Base-by-base conservation (phyloP, 176 grass and related monocot genomes). In the Pharus latifolius region DNA sequence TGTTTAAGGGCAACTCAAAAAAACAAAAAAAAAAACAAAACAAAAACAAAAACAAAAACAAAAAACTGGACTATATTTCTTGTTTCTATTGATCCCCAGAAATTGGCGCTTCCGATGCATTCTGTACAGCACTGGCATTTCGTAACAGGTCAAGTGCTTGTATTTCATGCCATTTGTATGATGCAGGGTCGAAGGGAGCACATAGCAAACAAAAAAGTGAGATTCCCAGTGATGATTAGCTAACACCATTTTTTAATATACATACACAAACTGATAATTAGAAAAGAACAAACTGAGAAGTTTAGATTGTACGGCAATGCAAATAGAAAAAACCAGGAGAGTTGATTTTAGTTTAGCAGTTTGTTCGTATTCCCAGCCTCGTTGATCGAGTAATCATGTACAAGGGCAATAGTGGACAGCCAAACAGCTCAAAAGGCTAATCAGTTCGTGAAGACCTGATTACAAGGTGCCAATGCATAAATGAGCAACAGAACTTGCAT, bases 311-410 rank as follows among this genome's bases (percentile, higher is more conserved):
- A 87, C 67, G 45, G 57, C 47, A 74, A 61, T 56, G 61, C 26
- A 66, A 63, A 82, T 59, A 63, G 15, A 76, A 80, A n/a, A 86
- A 70, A 14, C 0, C 46, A 69, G 13, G 70, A 60, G 49, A 12
- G 64, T 48, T 30, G 51, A 44, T 72, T 69, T 44, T n/a, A n/a
- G n/a, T n/a, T 30, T 66, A 82, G 78, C 47, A 53, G 67, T 66
- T 82, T 82, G 78, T 73, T 50, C 63, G 48, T 29, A 76, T 75
- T 26, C 63, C 64, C 63, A 40, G 60, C 32, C 57, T 54, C 23
- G 67, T 52, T 78, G 60, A 78, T 82, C 73, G 74, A 73, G 55
- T 86, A 81, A 86, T 86, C 83, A 81, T 81, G 12, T 22, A 69
- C 29, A 60, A 20, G 6, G 82, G 62, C 12, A 33, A 62, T 62